These are phyloP conservation scores for Ascochyta lentis DNA, from an alignment of 2,329 filamentous ascomycete species.

Conservation along the genomic window DNA sequence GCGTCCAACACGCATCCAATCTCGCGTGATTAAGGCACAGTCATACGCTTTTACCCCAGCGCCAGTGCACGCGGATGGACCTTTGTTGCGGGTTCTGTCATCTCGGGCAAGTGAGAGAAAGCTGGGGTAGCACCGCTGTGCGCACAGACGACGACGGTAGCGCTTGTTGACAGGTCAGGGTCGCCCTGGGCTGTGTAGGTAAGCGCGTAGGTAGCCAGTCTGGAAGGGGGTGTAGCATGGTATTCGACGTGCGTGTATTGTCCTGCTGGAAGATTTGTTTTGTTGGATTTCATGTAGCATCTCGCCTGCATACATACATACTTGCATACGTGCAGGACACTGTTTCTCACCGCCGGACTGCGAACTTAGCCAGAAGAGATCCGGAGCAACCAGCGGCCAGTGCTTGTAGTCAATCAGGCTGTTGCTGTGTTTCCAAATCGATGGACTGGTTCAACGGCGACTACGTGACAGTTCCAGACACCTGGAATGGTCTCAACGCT, in stretches of 20 bases:
- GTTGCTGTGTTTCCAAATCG: neutral
- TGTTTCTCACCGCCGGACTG: too few relatives aligned
- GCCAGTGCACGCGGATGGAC: slow-evolving; percentile 9
- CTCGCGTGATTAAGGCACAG: slow-evolving; percentile 13
- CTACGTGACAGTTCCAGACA: slow-evolving; percentile 5
- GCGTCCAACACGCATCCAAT: slow-evolving; percentile 5
- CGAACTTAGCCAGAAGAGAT: neutral
- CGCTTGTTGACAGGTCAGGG: too few relatives aligned
- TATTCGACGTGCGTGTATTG: too few relatives aligned
- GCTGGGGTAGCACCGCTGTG: too few relatives aligned
- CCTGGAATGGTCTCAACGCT: neutral
- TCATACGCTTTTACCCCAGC: slow-evolving; percentile 10
- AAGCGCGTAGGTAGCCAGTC: too few relatives aligned
- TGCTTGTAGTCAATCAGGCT: neutral
- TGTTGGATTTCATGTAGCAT: neutral
- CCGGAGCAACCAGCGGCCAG: neutral
- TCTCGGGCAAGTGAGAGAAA: slow-evolving; percentile 3
- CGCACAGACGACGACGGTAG: too few relatives aligned
- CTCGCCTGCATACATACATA: neutral
- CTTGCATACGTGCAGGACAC: neutral
- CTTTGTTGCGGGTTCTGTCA: slow-evolving; percentile 6
- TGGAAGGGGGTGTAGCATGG: too few relatives aligned
- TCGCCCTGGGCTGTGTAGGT: too few relatives aligned
- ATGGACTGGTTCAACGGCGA: neutral
- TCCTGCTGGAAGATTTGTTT: too few relatives aligned